Percentiles rank a stretch among this genome's conserved stretches.
phyloP scores from a whole-genome alignment of 2,329 filamentous ascomycete species.

The Sporothrix mexicana region DNA sequence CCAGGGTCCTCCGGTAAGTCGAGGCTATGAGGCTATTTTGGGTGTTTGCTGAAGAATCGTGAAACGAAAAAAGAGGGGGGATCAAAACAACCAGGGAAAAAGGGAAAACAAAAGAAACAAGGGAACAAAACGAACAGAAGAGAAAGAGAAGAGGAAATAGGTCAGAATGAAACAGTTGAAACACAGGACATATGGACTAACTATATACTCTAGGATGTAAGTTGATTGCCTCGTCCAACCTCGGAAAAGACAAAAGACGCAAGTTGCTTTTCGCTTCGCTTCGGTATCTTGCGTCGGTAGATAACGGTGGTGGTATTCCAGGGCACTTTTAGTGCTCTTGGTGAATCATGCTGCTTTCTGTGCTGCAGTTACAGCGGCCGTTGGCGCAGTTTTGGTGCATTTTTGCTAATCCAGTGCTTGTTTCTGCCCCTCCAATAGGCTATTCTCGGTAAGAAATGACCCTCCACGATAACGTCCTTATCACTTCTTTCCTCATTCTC shows the following conservation, averaged over 20 bases:
- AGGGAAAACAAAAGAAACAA: neutral
- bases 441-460: slow-evolving; percentile 34
- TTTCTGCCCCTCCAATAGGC: slow-evolving; percentile 28
- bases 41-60: no score
- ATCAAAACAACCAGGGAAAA: neutral
- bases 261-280: neutral
- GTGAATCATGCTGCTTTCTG: neutral
- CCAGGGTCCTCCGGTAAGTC: slow-evolving; percentile 89
- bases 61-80: no score
- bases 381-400: neutral
- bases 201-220: slow-evolving; percentile 47
- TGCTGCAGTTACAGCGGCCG: no score
- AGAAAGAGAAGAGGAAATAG: neutral
- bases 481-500: slow-evolving; percentile 1
- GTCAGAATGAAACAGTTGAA: neutral
- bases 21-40: neutral
- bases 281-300: slow-evolving; percentile 15
- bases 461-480: slow-evolving; percentile 2
- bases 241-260: slow-evolving; percentile 39
- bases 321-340: neutral
- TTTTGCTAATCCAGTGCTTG: slow-evolving; percentile 33
- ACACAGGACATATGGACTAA: slow-evolving; percentile 26
- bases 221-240: slow-evolving; percentile 32
- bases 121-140: neutral
- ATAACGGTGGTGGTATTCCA: neutral